Base-by-base conservation (phyloP, 176 grass and related monocot genomes). In the Luzula sylvatica region DNA sequence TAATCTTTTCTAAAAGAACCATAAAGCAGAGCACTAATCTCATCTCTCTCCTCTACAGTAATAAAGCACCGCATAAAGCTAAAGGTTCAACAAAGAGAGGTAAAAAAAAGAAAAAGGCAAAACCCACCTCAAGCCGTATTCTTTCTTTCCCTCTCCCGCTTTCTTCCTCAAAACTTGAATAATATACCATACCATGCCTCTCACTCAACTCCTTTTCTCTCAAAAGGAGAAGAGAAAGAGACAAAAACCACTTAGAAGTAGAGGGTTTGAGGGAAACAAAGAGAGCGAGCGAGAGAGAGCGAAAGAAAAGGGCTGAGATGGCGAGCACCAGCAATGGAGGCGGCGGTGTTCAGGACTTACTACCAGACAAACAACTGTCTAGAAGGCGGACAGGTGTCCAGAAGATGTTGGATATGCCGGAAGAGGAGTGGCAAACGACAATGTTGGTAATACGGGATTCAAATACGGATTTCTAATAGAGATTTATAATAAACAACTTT, bases 331-430 rank as follows among this genome's bases (percentile, higher is more conserved):
- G 35, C 5, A 35, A 71, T 24, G 61, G 77, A 26, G 52, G 66
- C 40, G 3, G 7, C 14, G 24, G 3, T 8, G 27, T 0, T 4
- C 3, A 18, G 52, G 23, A 23, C 26, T 35, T 23, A 51, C 24
- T 68, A 49, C n/a, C n/a, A n/a, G 32, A 49, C 54, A 73, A 26
- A 26, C 8, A 66, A 50, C 29, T 46, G 50, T 38, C 28, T 4
- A 51, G 72, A 67, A 75, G 22, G 41, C 46, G 56, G 28, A 69
- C 49, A 15, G 39, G 77, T 52, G 20, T 28, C 20, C 23, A 20
- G 42, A 52, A 69, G 50, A 11, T 51, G 42, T 35, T 74, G 30
- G 74, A 67, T 16, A 73, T 78, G 65, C 78, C 72, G 12, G 68
- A 32, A 20, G 50, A 25, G 15, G 80, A 72, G 22, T 46, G 53